Conservation (phyloP, 1,139 yeast species). For the Nematodospora anomalae region DNA sequence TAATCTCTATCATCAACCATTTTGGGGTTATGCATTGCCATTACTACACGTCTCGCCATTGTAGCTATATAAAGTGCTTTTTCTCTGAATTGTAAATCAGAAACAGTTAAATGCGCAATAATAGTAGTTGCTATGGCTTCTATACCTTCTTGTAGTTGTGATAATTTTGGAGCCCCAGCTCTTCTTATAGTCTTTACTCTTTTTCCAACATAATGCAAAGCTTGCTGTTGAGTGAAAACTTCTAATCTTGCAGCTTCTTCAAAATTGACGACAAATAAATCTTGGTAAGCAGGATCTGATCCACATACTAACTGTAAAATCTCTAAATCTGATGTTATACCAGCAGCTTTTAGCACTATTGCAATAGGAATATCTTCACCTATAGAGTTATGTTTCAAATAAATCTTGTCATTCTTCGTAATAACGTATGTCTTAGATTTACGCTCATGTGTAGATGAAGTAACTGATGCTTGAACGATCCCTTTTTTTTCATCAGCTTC, state of each 20-base stretch:
- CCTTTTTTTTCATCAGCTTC: slow-evolving; percentile 95
- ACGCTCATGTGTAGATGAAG: slow-evolving; percentile 96
- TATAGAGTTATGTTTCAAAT: slow-evolving; percentile 90
- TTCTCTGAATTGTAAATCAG: slow-evolving; percentile 84
- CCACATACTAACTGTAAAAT: slow-evolving; percentile 95
- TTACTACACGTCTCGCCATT: slow-evolving; percentile 93
- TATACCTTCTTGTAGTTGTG: slow-evolving; percentile 88
- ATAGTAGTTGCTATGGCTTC: slow-evolving; percentile 97
- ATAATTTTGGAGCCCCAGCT: slow-evolving; percentile 75
- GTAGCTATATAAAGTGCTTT: slow-evolving; percentile 92
- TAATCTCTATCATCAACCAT: slow-evolving; percentile 98
- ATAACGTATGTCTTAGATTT: slow-evolving; percentile 95
- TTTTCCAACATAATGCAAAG: slow-evolving; percentile 84
- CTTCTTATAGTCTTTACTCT: slow-evolving; percentile 92
- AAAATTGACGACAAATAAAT: slow-evolving; percentile 84
- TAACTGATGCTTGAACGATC: slow-evolving; percentile 94
- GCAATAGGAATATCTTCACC: slow-evolving; percentile 96
- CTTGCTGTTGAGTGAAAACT: slow-evolving; percentile 90
- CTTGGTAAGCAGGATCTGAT: slow-evolving; percentile 82
- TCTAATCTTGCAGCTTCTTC: slow-evolving; percentile 91
- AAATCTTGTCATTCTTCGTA: slow-evolving; percentile 85
- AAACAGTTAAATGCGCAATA: slow-evolving; percentile 90
- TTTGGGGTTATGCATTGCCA: slow-evolving; percentile 93
- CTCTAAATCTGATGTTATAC: slow-evolving; percentile 88
- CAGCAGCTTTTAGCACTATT: slow-evolving; percentile 91